These are phyloP conservation scores for Cyclanthera cordifolia DNA, from an alignment of 306 rosid species.

Conservation along the genomic window DNA sequence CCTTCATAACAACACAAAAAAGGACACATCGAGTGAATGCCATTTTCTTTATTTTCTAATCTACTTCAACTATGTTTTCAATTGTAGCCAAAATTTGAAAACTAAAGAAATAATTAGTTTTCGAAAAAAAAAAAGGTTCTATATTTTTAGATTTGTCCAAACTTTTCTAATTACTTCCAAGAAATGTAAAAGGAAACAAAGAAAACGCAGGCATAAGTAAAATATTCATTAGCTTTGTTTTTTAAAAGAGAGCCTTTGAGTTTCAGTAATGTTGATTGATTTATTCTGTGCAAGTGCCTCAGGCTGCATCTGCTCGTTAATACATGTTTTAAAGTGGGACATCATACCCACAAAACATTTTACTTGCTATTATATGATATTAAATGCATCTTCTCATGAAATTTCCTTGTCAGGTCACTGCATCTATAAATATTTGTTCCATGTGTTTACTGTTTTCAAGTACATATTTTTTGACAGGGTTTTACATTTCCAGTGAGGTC, in stretches of 20 bases:
- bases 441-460: constrained; percentile 5
- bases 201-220: neutral
- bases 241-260: neutral
- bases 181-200: neutral
- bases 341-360: neutral
- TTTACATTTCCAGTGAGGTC: constrained; percentile 81
- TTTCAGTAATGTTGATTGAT: neutral
- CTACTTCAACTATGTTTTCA: neutral
- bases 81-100: neutral
- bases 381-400: constrained; percentile 1
- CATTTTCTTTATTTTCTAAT: neutral
- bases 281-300: neutral
- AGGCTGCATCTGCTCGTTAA: neutral
- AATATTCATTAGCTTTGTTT: neutral
- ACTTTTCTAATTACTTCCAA: neutral
- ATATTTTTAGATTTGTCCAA: neutral
- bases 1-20: neutral
- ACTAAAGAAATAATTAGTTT: neutral
- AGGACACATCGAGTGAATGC: neutral
- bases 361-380: neutral
- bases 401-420: neutral
- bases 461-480: constrained; percentile 46
- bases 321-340: neutral
- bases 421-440: neutral
- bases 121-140: neutral